Evolutionary conservation across 2,329 filamentous ascomycete species (phyloP).

Genomic region (Pestalotiopsis sp.): DNA sequence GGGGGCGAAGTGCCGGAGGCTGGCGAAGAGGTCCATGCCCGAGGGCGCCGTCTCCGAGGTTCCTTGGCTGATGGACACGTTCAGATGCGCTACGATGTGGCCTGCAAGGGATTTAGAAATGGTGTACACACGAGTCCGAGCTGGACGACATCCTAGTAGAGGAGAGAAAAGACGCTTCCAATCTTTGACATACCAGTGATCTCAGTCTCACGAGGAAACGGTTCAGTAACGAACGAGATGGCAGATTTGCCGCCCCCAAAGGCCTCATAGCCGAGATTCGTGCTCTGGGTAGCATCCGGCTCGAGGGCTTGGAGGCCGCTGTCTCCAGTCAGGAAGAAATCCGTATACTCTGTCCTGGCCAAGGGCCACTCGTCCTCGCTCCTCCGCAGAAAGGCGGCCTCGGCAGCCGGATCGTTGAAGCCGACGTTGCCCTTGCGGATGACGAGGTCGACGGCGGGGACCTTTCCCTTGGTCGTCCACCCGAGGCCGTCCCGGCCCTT

Average conservation of each 20-base stretch:
- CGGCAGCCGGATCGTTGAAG: constrained; percentile 63
- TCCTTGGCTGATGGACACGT: constrained; percentile 62
- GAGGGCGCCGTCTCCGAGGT: constrained; percentile 38
- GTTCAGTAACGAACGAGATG: constrained; percentile 57
- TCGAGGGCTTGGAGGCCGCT: constrained; percentile 37
- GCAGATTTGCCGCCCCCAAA: constrained; percentile 57
- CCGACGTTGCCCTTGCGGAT: constrained; percentile 69
- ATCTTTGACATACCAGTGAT: constrained; percentile 50
- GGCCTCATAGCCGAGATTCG: constrained; percentile 58
- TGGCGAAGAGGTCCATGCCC: constrained; percentile 67
- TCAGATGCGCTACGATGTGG: constrained; percentile 64
- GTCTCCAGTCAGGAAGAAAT: constrained; percentile 58
- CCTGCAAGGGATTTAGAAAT: constrained; percentile 26
- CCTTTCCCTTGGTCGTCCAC: constrained; percentile 58
- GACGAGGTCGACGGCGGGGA: constrained; percentile 61
- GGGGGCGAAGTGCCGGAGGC: constrained; percentile 58
- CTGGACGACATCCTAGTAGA: neutral
- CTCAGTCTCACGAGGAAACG: constrained; percentile 65
- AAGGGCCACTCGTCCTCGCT: constrained; percentile 69
- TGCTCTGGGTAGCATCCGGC: constrained; percentile 23
- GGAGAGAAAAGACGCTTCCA: neutral
- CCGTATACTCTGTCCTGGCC: constrained; percentile 63
- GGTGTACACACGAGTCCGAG: neutral
- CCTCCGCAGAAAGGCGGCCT: constrained; percentile 56
- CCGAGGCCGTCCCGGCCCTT: constrained; percentile 65